phyloP scores from a whole-genome alignment of 1,284 basidiomycete species.

The Cerrena zonata region DNA sequence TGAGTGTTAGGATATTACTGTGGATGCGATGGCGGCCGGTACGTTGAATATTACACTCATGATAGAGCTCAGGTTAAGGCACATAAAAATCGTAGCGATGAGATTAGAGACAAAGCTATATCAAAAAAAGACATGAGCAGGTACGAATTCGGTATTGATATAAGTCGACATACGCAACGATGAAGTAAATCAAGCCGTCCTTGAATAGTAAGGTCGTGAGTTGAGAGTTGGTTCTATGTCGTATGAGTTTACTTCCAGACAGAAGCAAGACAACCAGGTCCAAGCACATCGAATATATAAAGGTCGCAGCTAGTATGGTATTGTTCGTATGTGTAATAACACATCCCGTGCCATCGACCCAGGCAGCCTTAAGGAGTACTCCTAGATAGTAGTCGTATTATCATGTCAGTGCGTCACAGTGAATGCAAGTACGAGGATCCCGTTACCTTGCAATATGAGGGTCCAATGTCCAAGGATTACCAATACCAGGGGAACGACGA shows the following conservation, averaged over 20 bases:
- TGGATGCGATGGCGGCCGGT: conserved; percentile 28
- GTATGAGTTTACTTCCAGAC: conserved; percentile 40
- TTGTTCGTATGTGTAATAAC: conserved; percentile 52
- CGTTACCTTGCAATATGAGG: conserved; percentile 59
- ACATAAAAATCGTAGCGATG: conserved; percentile 20
- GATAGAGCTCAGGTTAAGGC: conserved; percentile 27
- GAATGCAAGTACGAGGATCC: too few species aligned
- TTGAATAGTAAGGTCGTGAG: conserved; percentile 27
- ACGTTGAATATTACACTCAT: conserved; percentile 32
- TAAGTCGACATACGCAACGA: conserved; percentile 17
- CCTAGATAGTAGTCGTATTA: conserved; percentile 34
- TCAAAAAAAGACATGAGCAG: background rate
- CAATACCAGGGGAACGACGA: conserved; percentile 34
- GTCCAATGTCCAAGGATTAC: conserved; percentile 71
- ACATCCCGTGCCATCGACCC: conserved; percentile 40
- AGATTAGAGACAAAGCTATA: background rate
- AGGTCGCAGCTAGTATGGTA: conserved; percentile 53
- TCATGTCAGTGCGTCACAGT: too few species aligned
- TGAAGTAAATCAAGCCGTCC: conserved; percentile 30
- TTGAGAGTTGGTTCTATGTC: conserved; percentile 15
- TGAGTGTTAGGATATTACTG: conserved; percentile 29
- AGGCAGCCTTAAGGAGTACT: conserved; percentile 52
- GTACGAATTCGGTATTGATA: background rate
- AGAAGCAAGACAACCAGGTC: conserved; percentile 58
- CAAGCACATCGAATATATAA: conserved; percentile 70